Evolutionary conservation across 208 protist species (phyloP).

Genomic region (Acanthamoeba royreba): DNA sequence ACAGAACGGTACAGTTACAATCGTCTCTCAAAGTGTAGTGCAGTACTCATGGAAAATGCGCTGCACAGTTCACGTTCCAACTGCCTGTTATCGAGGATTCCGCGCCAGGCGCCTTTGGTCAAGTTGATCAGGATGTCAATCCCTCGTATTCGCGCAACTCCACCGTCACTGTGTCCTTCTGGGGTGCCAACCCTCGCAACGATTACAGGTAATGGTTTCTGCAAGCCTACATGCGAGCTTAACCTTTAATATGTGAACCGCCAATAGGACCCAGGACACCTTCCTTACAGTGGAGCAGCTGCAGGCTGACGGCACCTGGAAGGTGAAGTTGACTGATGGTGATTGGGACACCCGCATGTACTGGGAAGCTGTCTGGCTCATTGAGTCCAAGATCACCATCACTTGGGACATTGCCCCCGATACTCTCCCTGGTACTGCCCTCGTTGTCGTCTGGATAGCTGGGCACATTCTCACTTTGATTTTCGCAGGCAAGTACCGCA

Average conservation of each 20-base stretch:
- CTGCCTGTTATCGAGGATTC: constrained; percentile 42
- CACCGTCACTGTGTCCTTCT: constrained; percentile 57
- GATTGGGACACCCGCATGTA: constrained; percentile 64
- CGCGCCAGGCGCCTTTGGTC: constrained; percentile 58
- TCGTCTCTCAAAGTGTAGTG: no score
- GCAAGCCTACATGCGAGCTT: no score
- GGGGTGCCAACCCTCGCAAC: constrained; percentile 67
- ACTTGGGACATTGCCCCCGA: constrained; percentile 47
- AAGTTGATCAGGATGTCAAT: constrained; percentile 32
- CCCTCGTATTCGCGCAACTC: constrained; percentile 10
- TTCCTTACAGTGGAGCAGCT: constrained; percentile 61
- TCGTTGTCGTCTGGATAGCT: no score
- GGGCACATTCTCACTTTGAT: background rate
- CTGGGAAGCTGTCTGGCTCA: constrained; percentile 47
- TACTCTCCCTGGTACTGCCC: constrained; percentile 37
- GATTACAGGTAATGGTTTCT: constrained; percentile 24
- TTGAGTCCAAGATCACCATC: constrained; percentile 54
- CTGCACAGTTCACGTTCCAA: constrained; percentile 8
- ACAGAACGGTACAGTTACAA: constrained; percentile 50
- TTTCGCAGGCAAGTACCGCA: constrained; percentile 43
- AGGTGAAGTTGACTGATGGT: constrained; percentile 50
- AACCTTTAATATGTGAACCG: no score
- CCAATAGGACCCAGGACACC: constrained; percentile 35
- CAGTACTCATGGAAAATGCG: no score
- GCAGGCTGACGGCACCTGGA: constrained; percentile 1